Evolutionary conservation across 257 asterid genomes (phyloP).

Genomic region (Jacaranda copaia): DNA sequence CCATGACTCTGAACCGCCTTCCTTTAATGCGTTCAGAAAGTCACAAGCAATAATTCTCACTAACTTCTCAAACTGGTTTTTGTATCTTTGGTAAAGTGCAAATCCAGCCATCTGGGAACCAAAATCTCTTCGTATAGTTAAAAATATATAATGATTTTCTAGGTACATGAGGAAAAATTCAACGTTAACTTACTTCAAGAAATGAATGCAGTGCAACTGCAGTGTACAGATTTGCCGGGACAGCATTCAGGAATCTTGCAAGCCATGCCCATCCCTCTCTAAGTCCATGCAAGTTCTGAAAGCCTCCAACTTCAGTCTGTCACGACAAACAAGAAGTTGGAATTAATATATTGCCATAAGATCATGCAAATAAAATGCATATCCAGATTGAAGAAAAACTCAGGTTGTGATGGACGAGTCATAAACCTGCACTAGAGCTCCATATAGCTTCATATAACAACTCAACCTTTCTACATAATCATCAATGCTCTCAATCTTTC

Average conservation of each 20-base stretch:
- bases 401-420: slow-evolving; percentile 18
- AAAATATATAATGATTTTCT: not conserved
- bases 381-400: not conserved
- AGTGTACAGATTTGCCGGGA: slow-evolving; percentile 84
- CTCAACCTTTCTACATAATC: slow-evolving; percentile 59
- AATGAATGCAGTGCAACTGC: slow-evolving; percentile 76
- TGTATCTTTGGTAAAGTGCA: slow-evolving; percentile 60
- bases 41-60: slow-evolving; percentile 53
- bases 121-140: slow-evolving; percentile 29
- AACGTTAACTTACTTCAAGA: slow-evolving; percentile 68
- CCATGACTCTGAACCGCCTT: slow-evolving; percentile 50
- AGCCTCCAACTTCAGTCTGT: slow-evolving; percentile 72
- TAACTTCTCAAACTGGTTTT: slow-evolving; percentile 71
- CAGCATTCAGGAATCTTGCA: slow-evolving; percentile 79
- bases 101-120: slow-evolving; percentile 80
- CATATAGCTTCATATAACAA: slow-evolving; percentile 80
- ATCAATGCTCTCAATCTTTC: slow-evolving; percentile 64
- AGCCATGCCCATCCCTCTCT: slow-evolving; percentile 95
- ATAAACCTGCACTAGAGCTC: slow-evolving; percentile 93
- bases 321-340: slow-evolving; percentile 29
- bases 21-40: slow-evolving; percentile 58
- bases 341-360: not conserved
- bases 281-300: slow-evolving; percentile 73
- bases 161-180: not conserved
- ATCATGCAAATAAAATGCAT: not conserved